phyloP scores from a whole-genome alignment of 2,329 filamentous ascomycete genomes.

The Parafenestella ontariensis region DNA sequence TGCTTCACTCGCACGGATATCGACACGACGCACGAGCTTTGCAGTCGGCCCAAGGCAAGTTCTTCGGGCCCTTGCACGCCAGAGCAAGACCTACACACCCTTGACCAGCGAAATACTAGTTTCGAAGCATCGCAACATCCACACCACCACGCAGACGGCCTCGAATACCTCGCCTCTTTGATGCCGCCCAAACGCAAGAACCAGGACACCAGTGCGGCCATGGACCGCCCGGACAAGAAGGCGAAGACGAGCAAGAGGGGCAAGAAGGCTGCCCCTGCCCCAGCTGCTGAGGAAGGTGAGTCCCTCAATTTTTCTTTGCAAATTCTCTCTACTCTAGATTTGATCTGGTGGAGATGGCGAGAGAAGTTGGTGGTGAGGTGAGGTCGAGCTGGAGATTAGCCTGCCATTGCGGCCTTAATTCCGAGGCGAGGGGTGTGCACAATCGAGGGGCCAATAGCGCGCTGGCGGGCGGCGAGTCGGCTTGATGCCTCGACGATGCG shows the following conservation, averaged over 20 bases:
- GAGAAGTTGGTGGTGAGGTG: not conserved
- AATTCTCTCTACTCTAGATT: not conserved
- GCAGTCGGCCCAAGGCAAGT: constrained; percentile 1
- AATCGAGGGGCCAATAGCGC: constrained; percentile 19
- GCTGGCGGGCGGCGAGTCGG: constrained; percentile 20
- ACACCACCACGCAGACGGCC: constrained; percentile 1
- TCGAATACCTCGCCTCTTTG: not conserved
- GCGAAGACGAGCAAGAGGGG: constrained; percentile 5
- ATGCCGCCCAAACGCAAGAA: constrained; percentile 22
- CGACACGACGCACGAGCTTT: constrained; percentile 12
- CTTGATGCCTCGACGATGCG: constrained; percentile 27
- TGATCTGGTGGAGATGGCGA: not conserved
- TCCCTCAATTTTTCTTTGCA: not conserved
- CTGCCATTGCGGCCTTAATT: constrained; percentile 13
- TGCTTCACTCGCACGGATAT: constrained; percentile 13
- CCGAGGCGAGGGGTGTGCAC: constrained; percentile 8
- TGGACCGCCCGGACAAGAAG: constrained; percentile 7
- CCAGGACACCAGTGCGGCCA: not conserved
- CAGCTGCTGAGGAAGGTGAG: constrained; percentile 4
- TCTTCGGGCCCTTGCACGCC: not conserved
- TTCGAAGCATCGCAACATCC: not conserved
- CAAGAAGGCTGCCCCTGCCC: not conserved
- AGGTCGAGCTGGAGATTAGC: constrained; percentile 6
- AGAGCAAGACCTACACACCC: not conserved
- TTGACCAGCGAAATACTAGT: not conserved